A percentile compares a stretch with the other conserved stretches of the same genome.
phyloP scores from a whole-genome alignment of 139 green algal genomes.

The Chlamydomonas sphaeroides region DNA sequence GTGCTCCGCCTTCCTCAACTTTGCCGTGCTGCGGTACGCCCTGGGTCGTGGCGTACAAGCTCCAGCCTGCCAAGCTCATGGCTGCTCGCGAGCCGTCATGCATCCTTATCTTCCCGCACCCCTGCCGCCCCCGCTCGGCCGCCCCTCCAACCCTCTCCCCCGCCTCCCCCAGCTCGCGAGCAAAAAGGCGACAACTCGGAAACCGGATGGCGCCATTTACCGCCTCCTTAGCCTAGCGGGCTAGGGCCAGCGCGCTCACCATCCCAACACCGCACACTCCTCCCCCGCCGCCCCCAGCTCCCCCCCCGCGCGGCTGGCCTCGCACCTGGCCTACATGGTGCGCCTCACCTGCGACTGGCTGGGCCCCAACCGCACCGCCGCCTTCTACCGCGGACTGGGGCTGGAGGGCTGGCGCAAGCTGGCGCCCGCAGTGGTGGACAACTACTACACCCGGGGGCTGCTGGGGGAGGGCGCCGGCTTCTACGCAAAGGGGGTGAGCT shows the following conservation, averaged over 20 bases:
- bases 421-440: conserved; percentile 13
- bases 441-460: conserved; percentile 20
- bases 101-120: too few species aligned
- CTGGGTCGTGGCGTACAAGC: too few species aligned
- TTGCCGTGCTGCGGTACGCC: conserved; percentile 10
- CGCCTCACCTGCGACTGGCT: not conserved
- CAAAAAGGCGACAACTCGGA: too few species aligned
- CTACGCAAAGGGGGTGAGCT: not conserved
- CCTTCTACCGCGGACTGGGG: not conserved
- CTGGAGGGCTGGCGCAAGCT: conserved; percentile 8
- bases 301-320: not conserved
- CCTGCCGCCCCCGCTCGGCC: too few species aligned
- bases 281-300: not conserved
- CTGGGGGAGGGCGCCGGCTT: conserved; percentile 14
- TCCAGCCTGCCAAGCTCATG: too few species aligned
- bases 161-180: too few species aligned
- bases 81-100: too few species aligned
- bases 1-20: conserved; percentile 32
- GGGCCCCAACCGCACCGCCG: conserved; percentile 12
- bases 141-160: too few species aligned
- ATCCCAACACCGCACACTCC: not conserved
- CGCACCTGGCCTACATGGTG: conserved; percentile 27
- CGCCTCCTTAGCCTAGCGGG: not conserved
- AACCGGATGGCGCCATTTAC: too few species aligned
- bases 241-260: not conserved